Base-by-base conservation (phyloP, 768 basidiomycete genomes). In the Pleurotus salmoneostramineus region DNA sequence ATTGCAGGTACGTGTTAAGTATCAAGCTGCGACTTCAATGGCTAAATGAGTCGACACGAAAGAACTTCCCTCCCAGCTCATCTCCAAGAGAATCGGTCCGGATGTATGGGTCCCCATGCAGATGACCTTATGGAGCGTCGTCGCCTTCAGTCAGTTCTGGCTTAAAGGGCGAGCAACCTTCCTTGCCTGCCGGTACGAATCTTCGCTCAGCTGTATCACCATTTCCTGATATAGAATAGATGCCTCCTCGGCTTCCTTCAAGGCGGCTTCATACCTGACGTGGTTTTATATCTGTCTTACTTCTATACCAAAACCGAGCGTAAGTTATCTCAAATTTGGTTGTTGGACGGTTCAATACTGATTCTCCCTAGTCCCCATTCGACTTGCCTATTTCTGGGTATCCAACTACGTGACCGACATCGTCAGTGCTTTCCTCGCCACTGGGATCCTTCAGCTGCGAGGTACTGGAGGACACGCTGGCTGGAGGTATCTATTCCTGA, bases 311-410 rank as follows among this genome's bases (percentile, higher is more conserved):
- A 79, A 59, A 70, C 62, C 11, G 83, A 84, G 68, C 69, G 83
- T 82, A 61, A 65, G 79, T 69, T 34, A 5, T 59, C 58, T 12
- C 31, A 36, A 50, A 35, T n/a, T 17, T 12, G 11, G 45, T 14
- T 11, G 21, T 21, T 4, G 27, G 10, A 33, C 34, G 43, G 10
- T 21, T 7, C n/a, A n/a, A n/a, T n/a, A 32, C 35, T 46, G 56
- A 43, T 3, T 34, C 15, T 31, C 57, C 33, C 42, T 33, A 83
- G 80, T 87, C 0, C 84, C 87, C 2, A 78, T 87, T 45, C 79
- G 88, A n/a, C 73, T 89, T 7, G 85, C 84, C 1, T 82, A 77
- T 63, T 88, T 89, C 74, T 90, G 85, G 86, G 74, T 81, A 32
- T 82, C 83, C 3, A 80, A 81, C 66, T 83, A 87, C 55, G 56